A percentile compares a stretch with the other conserved stretches of the same genome.
Conservation (phyloP, 495 filamentous ascomycete genomes). For the Cenococcum geophilum region DNA sequence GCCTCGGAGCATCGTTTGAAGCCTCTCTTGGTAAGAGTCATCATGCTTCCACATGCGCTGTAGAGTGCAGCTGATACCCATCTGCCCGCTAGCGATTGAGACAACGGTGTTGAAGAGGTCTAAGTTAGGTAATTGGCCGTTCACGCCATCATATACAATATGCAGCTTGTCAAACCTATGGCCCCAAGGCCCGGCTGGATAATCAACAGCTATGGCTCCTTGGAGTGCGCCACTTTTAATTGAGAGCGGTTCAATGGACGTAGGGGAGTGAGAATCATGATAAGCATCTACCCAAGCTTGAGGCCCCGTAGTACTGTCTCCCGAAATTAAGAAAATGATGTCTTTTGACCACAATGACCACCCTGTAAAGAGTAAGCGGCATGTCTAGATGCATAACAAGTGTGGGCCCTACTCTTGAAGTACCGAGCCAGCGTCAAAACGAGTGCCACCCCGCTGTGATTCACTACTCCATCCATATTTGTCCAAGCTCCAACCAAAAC, state of each 20-base stretch:
- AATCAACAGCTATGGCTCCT: constrained; percentile 90
- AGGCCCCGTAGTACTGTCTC: constrained; percentile 81
- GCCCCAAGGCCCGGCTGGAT: constrained; percentile 59
- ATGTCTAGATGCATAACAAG: constrained; percentile 7
- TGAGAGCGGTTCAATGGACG: constrained; percentile 65
- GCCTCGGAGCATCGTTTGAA: constrained; percentile 84
- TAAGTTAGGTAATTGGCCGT: constrained; percentile 90
- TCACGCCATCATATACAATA: constrained; percentile 91
- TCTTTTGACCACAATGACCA: constrained; percentile 99
- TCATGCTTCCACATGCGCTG: constrained; percentile 84
- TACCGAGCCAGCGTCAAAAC: constrained; percentile 83
- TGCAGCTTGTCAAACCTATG: constrained; percentile 78
- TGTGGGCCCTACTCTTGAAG: constrained; percentile 63
- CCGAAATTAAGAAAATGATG: constrained; percentile 84
- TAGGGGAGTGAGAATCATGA: constrained; percentile 72
- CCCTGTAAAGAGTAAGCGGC: constrained; percentile 41
- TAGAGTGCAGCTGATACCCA: constrained; percentile 75
- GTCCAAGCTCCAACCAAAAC: constrained; percentile 85
- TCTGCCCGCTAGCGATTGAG: constrained; percentile 79
- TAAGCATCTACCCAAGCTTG: constrained; percentile 98
- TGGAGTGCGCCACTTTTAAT: constrained; percentile 90
- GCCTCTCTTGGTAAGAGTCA: constrained; percentile 72
- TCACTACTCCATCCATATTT: constrained; percentile 73
- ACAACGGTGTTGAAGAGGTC: constrained; percentile 95
- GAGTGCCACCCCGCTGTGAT: constrained; percentile 79